Evolutionary conservation across 768 basidiomycete genomes (phyloP), one percentile per base, ranked within the genome.

Genomic region (Xerocomellus amylosporus): DNA sequence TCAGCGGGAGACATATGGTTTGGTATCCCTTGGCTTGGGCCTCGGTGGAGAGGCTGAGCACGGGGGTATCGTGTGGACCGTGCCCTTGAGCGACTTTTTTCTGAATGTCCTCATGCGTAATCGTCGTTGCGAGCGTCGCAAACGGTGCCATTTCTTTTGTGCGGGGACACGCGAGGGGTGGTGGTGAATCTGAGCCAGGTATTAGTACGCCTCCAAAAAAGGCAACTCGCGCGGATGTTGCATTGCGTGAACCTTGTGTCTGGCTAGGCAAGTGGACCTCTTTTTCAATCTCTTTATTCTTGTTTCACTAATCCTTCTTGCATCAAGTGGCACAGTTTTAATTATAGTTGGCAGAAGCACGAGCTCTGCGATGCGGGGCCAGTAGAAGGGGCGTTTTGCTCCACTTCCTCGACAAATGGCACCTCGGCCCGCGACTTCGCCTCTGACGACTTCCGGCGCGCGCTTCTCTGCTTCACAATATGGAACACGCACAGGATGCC

Each of bases 1-100:
- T 93, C n/a, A 98, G 77, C n/a, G 93, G 93, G 17, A 95, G 69
- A 64, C 86, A 89, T 39, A 93, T 77, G 1, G 77, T 68, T 50
- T 90, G 85, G 65, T 93, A 98, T 17, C 88, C 88, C 52, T 84
- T 86, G 12, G 74, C 58, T 45, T 75, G 80, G 17, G 84, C 78
- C 26, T 82, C 79, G 13, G 77, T 67, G 2, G 81, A 65, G 34
- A 86, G 68, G 56, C 72, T 70, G 46, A 86, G 76, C 2, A 84
- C 72, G 5, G 83, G 79, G 0, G 84, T 80, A 8, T 67, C 64
- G 46, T 74, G 75, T 46, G 71, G 64, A 12, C 9, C 9, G 38
- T 60, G 34, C 22, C 56, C 59, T 47, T 39, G 40, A 39, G 54
- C 22, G 15, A 56, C 46, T 40, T 69, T 70, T 42, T 71, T 71